Evolutionary conservation across 148 eudicot genomes (phyloP).

Genomic region (Drosera capensis): DNA sequence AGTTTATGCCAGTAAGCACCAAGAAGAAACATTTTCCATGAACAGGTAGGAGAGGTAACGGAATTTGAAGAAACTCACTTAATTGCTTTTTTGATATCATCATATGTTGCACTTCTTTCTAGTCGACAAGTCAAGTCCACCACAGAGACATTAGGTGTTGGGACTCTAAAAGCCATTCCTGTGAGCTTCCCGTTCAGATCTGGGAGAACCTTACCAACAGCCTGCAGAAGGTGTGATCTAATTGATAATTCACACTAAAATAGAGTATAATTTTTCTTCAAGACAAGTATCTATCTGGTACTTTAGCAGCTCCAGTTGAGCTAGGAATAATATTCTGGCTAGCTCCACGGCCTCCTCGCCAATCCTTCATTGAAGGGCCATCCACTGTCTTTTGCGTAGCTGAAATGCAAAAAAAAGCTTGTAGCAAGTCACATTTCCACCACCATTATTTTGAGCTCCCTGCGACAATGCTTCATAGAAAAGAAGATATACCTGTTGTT

Average conservation of each 20-base stretch:
- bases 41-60: background rate
- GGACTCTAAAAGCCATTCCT: background rate
- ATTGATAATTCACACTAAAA: background rate
- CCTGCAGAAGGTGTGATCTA: background rate
- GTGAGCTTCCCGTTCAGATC: background rate
- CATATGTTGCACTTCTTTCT: conserved; percentile 77
- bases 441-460: no score
- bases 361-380: conserved; percentile 98
- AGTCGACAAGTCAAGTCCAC: conserved; percentile 93
- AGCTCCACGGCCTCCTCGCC: conserved; percentile 8
- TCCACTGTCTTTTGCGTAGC: conserved; percentile 97
- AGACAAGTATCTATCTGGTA: conserved; percentile 9
- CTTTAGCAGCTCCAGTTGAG: conserved; percentile 99
- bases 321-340: conserved; percentile 29
- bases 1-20: no score
- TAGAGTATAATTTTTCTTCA: background rate
- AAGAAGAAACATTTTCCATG: no score
- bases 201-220: background rate
- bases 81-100: conserved; percentile 85
- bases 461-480: no score
- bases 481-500: conserved; percentile 76
- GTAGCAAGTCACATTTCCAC: no score
- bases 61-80: conserved; percentile 29
- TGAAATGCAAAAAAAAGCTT: conserved; percentile 16
- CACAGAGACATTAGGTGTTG: conserved; percentile 26